These are phyloP conservation scores for Sugiyamaella castrensis DNA, from an alignment of 1,139 yeast genomes.

Conservation along the genomic window DNA sequence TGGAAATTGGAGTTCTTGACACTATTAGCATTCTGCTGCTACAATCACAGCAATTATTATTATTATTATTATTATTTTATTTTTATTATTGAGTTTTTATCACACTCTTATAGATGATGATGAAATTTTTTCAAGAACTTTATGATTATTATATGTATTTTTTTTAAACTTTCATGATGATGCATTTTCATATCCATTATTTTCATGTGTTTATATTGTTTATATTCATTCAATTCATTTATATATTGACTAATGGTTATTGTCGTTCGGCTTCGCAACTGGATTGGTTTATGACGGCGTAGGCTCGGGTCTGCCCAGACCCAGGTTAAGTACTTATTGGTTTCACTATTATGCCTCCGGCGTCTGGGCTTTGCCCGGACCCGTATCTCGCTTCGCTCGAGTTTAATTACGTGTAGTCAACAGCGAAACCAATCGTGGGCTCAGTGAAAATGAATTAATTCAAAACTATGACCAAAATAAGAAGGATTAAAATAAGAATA, in stretches of 20 bases:
- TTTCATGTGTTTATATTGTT: background rate
- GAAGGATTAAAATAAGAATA: slow-evolving; percentile 56
- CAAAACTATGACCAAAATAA: slow-evolving; percentile 56
- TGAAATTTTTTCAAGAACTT: background rate
- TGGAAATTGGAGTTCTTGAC: no score
- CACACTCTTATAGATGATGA: background rate
- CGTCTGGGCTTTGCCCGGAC: slow-evolving; percentile 1
- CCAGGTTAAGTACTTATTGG: no score
- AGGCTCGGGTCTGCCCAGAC: no score
- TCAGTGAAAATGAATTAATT: slow-evolving; percentile 37
- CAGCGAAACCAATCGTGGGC: no score
- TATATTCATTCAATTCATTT: background rate
- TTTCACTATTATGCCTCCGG: background rate
- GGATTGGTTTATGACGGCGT: no score
- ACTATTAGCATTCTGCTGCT: no score
- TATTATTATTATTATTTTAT: slow-evolving; percentile 3
- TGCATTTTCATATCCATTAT: background rate
- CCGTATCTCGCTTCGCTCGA: background rate
- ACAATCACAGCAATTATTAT: slow-evolving; percentile 1
- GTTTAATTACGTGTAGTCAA: background rate
- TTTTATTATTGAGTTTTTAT: background rate
- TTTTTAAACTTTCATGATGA: background rate
- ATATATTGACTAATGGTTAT: no score
- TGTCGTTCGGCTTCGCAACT: no score
- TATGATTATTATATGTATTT: slow-evolving; percentile 3